Base-by-base conservation (phyloP, 495 filamentous ascomycete genomes). In the Cetradonia linearis region DNA sequence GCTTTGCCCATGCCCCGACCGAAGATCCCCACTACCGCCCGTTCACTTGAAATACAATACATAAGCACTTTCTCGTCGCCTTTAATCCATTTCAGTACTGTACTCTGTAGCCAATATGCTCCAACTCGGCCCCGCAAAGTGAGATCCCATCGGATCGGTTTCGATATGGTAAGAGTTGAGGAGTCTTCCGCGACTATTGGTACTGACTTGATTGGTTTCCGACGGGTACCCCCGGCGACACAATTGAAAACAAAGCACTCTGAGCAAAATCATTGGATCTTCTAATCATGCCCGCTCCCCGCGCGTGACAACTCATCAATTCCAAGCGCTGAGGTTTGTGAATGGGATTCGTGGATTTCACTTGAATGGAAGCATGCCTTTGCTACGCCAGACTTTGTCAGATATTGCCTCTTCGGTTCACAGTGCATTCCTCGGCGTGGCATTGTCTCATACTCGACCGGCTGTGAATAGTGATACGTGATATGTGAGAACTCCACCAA, bases 231-330 rank as follows among this genome's bases (percentile, higher is more conserved):
- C 61, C 36, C 42, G 62, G 46, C 54, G 62, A 64, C 58, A 46
- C 54, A n/a, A 33, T 42, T 48, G 33, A 28, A 10, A 46, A 44
- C 36, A 31, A 38, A 27, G 9, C 48, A 34, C 37, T 47, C n/a
- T 36, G 33, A 42, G 44, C 50, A 7, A 48, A 30, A 36, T 49
- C 25, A 42, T 58, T 58, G 55, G 49, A 30, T 40, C 2, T 23
- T 55, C 34, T 25, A 59, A 47, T 23, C 36, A 52, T 46, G 36
- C 38, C 33, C 36, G 52, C 31, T 54, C 60, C n/a, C 38, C 36
- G 56, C 60, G 60, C 60, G 62, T 65, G 63, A 65, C 63, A 65
- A 44, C 63, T 65, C 60, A 62, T 62, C 60, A 58, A 38, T 49
- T 27, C 30, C 50, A 56, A 58, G 60, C 42, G 55, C 55, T 54